A percentile compares a stretch with the other conserved stretches of the same genome.
These are phyloP conservation scores for Epichloe sp. DNA, from an alignment of 2,329 filamentous ascomycete species.

Conservation along the genomic window DNA sequence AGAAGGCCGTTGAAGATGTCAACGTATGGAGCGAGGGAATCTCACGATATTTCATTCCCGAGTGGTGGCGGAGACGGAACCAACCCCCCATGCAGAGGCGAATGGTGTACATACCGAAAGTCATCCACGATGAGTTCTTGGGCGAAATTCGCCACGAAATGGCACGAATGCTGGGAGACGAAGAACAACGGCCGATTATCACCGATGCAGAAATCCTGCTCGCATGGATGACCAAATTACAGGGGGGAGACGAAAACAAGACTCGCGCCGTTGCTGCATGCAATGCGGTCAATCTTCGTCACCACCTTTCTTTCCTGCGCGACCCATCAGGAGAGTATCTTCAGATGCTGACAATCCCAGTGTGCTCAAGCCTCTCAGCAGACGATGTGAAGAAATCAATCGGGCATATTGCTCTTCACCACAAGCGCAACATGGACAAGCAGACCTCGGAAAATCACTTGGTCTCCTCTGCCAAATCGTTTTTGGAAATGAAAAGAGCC, in stretches of 20 bases:
- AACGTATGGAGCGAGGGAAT: background rate
- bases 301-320: conserved; percentile 2
- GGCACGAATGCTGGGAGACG: background rate
- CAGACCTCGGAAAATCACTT: conserved; percentile 1
- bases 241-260: conserved; percentile 1
- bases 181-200: conserved; percentile 1
- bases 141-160: conserved; percentile 3
- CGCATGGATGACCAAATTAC: conserved; percentile 6
- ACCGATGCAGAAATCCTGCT: conserved; percentile 6
- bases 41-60: background rate
- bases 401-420: conserved; percentile 2
- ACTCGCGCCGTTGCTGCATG: background rate
- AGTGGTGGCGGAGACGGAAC: conserved; percentile 1
- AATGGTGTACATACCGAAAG: conserved; percentile 6
- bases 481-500: background rate
- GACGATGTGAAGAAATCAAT: background rate
- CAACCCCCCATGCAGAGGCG: conserved; percentile 1
- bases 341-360: conserved; percentile 4
- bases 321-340: conserved; percentile 4
- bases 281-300: conserved; percentile 3
- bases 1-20: background rate
- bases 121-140: conserved; percentile 3
- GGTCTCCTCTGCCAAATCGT: background rate
- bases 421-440: conserved; percentile 4
- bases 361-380: conserved; percentile 1